Conservation (phyloP, 192 early-diverging fungal genomes). For the Podochytrium sp. region DNA sequence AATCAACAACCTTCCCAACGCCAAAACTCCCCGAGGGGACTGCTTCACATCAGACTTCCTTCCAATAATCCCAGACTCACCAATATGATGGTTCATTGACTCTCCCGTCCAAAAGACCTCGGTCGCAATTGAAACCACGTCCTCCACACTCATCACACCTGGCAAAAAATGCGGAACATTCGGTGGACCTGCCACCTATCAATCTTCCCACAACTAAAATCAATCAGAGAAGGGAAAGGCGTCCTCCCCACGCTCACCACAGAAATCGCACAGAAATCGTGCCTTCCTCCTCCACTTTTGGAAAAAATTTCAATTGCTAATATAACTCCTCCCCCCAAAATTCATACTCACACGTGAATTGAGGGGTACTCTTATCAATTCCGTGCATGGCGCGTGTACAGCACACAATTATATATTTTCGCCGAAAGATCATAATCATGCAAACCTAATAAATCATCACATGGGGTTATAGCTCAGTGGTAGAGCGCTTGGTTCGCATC, state of each 20-base stretch:
- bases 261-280: too few relatives aligned
- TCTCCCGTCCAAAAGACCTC: slow-evolving; percentile 23
- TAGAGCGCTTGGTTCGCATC: too few relatives aligned
- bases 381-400: background rate
- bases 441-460: background rate
- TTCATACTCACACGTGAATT: too few relatives aligned
- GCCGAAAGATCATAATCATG: too few relatives aligned
- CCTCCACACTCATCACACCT: slow-evolving; percentile 9
- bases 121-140: slow-evolving; percentile 24
- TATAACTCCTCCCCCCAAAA: too few relatives aligned
- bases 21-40: too few relatives aligned
- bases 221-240: slow-evolving; percentile 1
- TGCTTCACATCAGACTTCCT: too few relatives aligned
- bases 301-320: slow-evolving; percentile 19
- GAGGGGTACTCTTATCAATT: slow-evolving; percentile 19
- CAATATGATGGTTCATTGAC: slow-evolving; percentile 22
- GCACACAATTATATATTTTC: too few relatives aligned
- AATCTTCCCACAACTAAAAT: slow-evolving; percentile 4
- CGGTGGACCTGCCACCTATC: slow-evolving; percentile 16
- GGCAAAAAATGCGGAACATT: slow-evolving; percentile 21
- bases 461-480: slow-evolving; percentile 20
- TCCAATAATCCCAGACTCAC: too few relatives aligned
- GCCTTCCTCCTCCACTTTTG: background rate
- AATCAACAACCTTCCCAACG: too few relatives aligned
- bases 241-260: slow-evolving; percentile 4